These are phyloP conservation scores for Candida peoriensis DNA, from an alignment of 805 yeast species.

Conservation along the genomic window DNA sequence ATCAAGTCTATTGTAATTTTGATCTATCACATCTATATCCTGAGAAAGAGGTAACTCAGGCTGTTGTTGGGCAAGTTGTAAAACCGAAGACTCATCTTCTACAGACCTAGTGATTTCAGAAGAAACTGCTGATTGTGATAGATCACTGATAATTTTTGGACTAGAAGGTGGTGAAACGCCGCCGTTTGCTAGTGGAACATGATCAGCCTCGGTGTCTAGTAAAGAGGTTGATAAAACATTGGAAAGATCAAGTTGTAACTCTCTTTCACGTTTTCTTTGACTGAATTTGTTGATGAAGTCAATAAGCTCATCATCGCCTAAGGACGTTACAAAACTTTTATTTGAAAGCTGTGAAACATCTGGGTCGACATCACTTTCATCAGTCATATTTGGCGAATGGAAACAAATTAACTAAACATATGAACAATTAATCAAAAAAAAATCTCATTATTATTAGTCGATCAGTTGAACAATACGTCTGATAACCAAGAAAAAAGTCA, in stretches of 20 bases:
- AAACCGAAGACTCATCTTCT: slow-evolving; percentile 1
- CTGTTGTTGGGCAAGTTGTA: slow-evolving; percentile 7
- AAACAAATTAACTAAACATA: too few relatives aligned
- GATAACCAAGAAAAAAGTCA: too few relatives aligned
- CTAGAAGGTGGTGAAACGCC: background rate
- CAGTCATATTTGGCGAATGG: background rate
- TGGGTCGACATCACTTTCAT: background rate
- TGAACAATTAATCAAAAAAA: too few relatives aligned
- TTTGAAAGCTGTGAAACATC: slow-evolving; percentile 9
- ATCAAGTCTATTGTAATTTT: background rate
- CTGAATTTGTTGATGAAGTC: slow-evolving; percentile 31
- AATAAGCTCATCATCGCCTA: slow-evolving; percentile 35
- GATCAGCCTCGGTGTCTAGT: background rate
- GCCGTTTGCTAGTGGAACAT: background rate
- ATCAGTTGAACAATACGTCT: too few relatives aligned
- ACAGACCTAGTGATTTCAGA: background rate
- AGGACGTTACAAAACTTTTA: slow-evolving; percentile 24
- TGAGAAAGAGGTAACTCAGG: background rate
- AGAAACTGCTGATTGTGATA: background rate
- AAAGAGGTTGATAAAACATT: too few relatives aligned
- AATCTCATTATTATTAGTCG: too few relatives aligned
- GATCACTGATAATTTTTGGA: background rate
- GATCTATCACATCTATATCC: slow-evolving; percentile 1
- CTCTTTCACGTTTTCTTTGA: slow-evolving; percentile 9
- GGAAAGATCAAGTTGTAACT: background rate